phyloP scores from a whole-genome alignment of 768 basidiomycete genomes.

The Lactarius akahatsu region DNA sequence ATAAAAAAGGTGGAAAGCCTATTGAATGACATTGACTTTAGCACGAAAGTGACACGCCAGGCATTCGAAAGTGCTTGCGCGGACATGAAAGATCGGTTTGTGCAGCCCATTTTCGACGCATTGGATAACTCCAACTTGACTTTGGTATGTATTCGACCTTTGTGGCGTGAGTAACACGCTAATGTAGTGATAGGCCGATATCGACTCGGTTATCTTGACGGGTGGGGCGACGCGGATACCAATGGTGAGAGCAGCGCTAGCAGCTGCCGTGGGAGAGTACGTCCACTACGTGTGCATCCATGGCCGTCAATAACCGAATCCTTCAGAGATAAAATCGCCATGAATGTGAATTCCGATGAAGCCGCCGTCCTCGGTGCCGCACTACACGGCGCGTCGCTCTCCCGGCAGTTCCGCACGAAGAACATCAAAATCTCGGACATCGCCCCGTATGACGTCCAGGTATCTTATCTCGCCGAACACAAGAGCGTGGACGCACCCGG shows the following conservation, averaged over 20 bases:
- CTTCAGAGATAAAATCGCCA: slow-evolving; percentile 74
- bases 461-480: slow-evolving; percentile 68
- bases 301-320: slow-evolving; percentile 6
- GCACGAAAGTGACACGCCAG: slow-evolving; percentile 68
- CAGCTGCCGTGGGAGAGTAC: slow-evolving; percentile 73
- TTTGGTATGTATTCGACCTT: slow-evolving; percentile 46
- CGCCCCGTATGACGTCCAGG: slow-evolving; percentile 69
- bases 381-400: slow-evolving; percentile 85
- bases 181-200: slow-evolving; percentile 54
- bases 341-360: slow-evolving; percentile 97
- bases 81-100: slow-evolving; percentile 62
- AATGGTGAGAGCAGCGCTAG: slow-evolving; percentile 85
- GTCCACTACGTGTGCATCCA: slow-evolving; percentile 30
- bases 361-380: slow-evolving; percentile 92
- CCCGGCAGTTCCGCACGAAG: slow-evolving; percentile 93
- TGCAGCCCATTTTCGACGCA: slow-evolving; percentile 73
- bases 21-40: slow-evolving; percentile 90
- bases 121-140: slow-evolving; percentile 63
- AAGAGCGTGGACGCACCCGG: slow-evolving; percentile 42
- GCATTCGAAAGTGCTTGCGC: slow-evolving; percentile 75
- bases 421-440: slow-evolving; percentile 84
- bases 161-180: background rate
- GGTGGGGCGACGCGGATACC: slow-evolving; percentile 90
- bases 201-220: slow-evolving; percentile 88
- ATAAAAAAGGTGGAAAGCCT: slow-evolving; percentile 73